These are phyloP conservation scores for Urtica urens DNA, from an alignment of 306 rosid species.

Conservation along the genomic window DNA sequence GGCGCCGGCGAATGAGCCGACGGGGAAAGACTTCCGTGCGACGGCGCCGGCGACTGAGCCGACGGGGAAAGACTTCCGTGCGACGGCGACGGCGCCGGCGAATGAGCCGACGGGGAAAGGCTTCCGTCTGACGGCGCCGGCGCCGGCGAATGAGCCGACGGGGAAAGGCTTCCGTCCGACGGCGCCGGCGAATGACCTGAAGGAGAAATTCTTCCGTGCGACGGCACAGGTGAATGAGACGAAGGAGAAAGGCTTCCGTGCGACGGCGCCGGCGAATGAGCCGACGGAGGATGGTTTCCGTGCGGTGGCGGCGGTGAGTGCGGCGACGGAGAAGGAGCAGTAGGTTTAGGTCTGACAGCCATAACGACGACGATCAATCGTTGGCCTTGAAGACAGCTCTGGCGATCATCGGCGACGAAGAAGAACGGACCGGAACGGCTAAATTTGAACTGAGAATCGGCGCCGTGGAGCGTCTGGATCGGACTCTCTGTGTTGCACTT, in stretches of 20 bases:
- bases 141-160: background rate
- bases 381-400: conserved; percentile 62
- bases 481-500: conserved; percentile 59
- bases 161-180: background rate
- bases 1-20: conserved; percentile 1
- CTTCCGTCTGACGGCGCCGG: background rate
- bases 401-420: conserved; percentile 54
- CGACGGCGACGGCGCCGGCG: background rate
- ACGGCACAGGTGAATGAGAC: conserved; percentile 1
- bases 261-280: background rate
- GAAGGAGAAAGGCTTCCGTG: background rate
- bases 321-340: conserved; percentile 9
- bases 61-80: too few species aligned
- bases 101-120: background rate
- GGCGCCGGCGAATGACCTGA: background rate
- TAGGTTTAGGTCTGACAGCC: conserved; percentile 20
- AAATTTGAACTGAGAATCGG: conserved; percentile 42
- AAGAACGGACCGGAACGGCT: conserved; percentile 58
- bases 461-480: conserved; percentile 44
- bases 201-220: conserved; percentile 7
- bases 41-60: background rate
- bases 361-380: conserved; percentile 44
- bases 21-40: background rate
- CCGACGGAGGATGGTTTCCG: conserved; percentile 1
- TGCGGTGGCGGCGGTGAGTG: conserved; percentile 9